These are phyloP conservation scores for Geotrichum bryndzae DNA, from an alignment of 1,139 yeast genomes.

Conservation along the genomic window DNA sequence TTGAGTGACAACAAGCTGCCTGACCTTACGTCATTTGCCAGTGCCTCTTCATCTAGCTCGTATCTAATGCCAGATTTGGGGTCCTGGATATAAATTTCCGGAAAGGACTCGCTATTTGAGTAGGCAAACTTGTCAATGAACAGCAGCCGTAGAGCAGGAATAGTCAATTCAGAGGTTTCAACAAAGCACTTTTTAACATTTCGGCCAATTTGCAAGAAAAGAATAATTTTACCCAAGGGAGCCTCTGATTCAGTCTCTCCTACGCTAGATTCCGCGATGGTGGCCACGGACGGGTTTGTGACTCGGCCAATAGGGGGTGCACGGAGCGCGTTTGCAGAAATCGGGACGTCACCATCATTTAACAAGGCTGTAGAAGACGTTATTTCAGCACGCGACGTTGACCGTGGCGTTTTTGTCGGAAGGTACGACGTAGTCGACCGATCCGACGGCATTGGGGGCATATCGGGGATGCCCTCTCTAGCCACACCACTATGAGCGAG, in stretches of 20 bases:
- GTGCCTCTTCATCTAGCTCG: conserved; percentile 68
- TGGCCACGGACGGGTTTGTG: not conserved
- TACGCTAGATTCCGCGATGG: not conserved
- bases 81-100: conserved; percentile 75
- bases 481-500: conserved; percentile 45
- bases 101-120: conserved; percentile 54
- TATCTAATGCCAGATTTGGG: conserved; percentile 55
- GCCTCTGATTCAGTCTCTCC: conserved; percentile 4
- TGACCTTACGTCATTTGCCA: conserved; percentile 48
- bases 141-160: conserved; percentile 61
- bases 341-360: conserved; percentile 13
- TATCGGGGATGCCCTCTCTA: conserved; percentile 15
- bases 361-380: conserved; percentile 24
- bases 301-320: not conserved
- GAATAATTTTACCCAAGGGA: conserved; percentile 23
- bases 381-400: conserved; percentile 27
- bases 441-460: conserved; percentile 17
- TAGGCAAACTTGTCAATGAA: conserved; percentile 87
- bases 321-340: not conserved
- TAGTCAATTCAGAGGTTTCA: conserved; percentile 45
- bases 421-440: conserved; percentile 18
- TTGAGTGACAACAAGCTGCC: conserved; percentile 59
- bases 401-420: conserved; percentile 28
- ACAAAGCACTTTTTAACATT: conserved; percentile 57
- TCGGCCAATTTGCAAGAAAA: conserved; percentile 55